Percentiles rank a stretch among this genome's conserved stretches.
Evolutionary conservation across 352 stramenopile species (phyloP).

Genomic region (Globisporangium okanoganense): DNA sequence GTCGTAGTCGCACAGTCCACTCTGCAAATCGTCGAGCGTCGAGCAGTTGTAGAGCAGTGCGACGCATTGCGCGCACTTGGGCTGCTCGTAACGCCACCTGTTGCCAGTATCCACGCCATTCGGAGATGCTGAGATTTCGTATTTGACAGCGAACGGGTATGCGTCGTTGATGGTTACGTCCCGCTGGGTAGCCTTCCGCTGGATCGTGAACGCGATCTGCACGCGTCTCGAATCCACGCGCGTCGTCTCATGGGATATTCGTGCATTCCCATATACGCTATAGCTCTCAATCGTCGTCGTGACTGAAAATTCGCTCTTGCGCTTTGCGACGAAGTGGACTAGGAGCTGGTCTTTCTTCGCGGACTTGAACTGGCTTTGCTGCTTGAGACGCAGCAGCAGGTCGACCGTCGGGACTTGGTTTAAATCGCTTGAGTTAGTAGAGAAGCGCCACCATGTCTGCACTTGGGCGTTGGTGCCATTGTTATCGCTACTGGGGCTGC

Average conservation of each 20-base stretch:
- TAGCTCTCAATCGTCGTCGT: conserved; percentile 22
- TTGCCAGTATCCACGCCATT: neutral
- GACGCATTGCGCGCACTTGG: conserved; percentile 2
- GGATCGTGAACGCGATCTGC: conserved; percentile 19
- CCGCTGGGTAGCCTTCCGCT: neutral
- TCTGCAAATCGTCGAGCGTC: conserved; percentile 1
- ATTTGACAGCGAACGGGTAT: conserved; percentile 15
- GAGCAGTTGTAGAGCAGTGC: conserved; percentile 15
- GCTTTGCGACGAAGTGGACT: conserved; percentile 18
- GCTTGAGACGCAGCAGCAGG: conserved; percentile 27
- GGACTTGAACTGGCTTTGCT: conserved; percentile 26
- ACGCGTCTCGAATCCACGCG: conserved; percentile 9
- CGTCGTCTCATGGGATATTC: conserved; percentile 10
- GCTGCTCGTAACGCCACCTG: conserved; percentile 9
- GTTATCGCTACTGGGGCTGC: neutral
- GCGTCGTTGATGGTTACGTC: conserved; percentile 19
- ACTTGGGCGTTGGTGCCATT: neutral
- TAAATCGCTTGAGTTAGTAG: neutral
- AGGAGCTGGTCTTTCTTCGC: conserved; percentile 27
- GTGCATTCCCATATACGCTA: conserved; percentile 29
- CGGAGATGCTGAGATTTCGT: neutral
- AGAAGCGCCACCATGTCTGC: conserved; percentile 27
- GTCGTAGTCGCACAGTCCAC: conserved; percentile 10
- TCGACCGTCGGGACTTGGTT: conserved; percentile 12
- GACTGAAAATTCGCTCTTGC: neutral